Evolutionary conservation across 345 rosid species (phyloP), one percentile per base, ranked within the genome.

Genomic region (Camelina hispida): DNA sequence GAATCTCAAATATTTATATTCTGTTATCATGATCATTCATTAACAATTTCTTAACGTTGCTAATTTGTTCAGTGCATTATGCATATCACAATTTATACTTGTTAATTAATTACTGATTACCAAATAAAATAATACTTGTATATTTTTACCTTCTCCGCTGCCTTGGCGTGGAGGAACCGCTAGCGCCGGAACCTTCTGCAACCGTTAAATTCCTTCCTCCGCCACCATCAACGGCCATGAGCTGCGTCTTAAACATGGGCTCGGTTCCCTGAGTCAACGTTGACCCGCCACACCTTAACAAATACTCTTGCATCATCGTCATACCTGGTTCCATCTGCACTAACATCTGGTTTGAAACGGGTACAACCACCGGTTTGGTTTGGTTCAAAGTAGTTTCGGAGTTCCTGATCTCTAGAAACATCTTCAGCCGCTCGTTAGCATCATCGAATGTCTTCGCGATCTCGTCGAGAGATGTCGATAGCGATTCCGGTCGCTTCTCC

Each of bases 391-490:
- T 52, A 5, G 71, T 53, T 25, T 74, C 61, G 10, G 62, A 79
- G 53, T 55, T 62, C 23, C 6, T 69, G 15, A 66, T 74, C 42
- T 13, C 73, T 2, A 38, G 25, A 7, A 66, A 37, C 16, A 59
- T 55, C 74, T 69, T 50, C 56, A 86, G 43, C 71, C 79, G 68
- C 67, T 84, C 83, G 30, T 50, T 83, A 23, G 80, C 87, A 13
- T 43, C 53, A 17, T 28, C 9, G 25, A 88, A 84, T 16, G 47
- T 68, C 23, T 51, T 73, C 1, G 79, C 48, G 46, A 89, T 87
- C 14, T 83, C 80, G 14, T 83, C 86, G n/a, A 87, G 87, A n/a
- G 71, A 79, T 6, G 40, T 67, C 4, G 82, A 23, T 34, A 86
- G 56, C 44, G 43, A 22, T 7, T 74, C 81, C 25, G 82, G 86